Conservation (phyloP, 495 filamentous ascomycete genomes). For the Amphirosellinia nigrospora region DNA sequence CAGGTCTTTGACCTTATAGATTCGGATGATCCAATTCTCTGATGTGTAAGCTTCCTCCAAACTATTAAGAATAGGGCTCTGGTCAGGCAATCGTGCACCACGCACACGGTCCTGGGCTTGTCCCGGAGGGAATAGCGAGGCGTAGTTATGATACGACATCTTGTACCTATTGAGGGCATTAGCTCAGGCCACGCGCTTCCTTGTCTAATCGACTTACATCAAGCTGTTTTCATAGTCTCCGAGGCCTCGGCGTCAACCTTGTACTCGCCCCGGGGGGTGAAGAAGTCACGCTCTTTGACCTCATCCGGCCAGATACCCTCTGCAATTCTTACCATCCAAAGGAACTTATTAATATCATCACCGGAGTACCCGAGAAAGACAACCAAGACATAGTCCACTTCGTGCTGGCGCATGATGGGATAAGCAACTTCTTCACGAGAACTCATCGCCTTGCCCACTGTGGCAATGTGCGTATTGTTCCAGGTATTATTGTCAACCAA, state of each 20-base stretch:
- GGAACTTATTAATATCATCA: constrained; percentile 99
- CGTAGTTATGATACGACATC: constrained; percentile 99
- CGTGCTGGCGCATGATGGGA: constrained; percentile 96
- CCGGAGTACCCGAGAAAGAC: constrained; percentile 99
- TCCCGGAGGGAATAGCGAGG: constrained; percentile 87
- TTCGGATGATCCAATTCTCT: constrained; percentile 99
- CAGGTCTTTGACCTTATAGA: constrained; percentile 99
- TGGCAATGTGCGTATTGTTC: constrained; percentile 99
- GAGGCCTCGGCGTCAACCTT: constrained; percentile 91
- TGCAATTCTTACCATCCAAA: constrained; percentile 99
- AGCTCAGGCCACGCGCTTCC: constrained; percentile 34
- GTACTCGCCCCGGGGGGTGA: constrained; percentile 95
- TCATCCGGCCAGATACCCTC: constrained; percentile 99
- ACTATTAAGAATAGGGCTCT: constrained; percentile 84
- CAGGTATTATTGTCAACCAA: constrained; percentile 99
- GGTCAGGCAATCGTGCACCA: constrained; percentile 76
- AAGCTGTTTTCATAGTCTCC: constrained; percentile 99
- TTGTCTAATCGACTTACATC: constrained; percentile 71
- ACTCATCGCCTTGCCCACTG: constrained; percentile 99
- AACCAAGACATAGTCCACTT: constrained; percentile 97
- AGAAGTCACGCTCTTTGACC: constrained; percentile 96
- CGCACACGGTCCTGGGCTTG: constrained; percentile 94
- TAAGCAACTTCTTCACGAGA: constrained; percentile 97
- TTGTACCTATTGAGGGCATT: constrained; percentile 79
- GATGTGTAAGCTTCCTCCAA: constrained; percentile 98